Conservation (phyloP, 768 basidiomycete species). For the Mycena leptocephala region DNA sequence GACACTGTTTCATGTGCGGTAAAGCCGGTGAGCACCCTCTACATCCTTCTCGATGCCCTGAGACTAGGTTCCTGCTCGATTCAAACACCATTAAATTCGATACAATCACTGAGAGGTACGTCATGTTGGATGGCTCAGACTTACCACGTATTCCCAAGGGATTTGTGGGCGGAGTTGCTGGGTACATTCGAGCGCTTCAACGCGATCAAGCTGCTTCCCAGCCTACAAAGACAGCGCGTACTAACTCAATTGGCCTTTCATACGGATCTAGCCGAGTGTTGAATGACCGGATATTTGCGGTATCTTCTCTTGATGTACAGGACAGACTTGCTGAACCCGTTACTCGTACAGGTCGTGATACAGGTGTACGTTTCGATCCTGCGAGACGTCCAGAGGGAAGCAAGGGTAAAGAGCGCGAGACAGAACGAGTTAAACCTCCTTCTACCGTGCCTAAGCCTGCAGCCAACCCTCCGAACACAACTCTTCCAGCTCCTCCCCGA, state of each 20-base stretch:
- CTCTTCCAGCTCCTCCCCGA: background rate
- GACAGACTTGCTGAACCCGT: conserved; percentile 3
- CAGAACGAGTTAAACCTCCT: background rate
- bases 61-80: background rate
- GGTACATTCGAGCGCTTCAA: background rate
- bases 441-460: too few species aligned
- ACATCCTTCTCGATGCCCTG: background rate
- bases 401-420: conserved; percentile 7
- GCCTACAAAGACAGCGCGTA: background rate
- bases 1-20: background rate
- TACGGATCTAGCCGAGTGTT: background rate
- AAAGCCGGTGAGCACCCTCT: background rate
- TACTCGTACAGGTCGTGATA: conserved; percentile 1
- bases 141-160: background rate
- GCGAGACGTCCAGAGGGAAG: background rate
- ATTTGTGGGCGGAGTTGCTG: background rate
- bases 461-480: background rate
- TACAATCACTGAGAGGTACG: background rate
- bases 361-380: background rate
- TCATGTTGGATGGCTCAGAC: background rate
- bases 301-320: conserved; percentile 3
- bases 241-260: background rate
- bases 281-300: background rate
- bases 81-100: background rate
- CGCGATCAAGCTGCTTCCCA: background rate